These are phyloP conservation scores for Penicillium digitatum DNA, from an alignment of 2,329 filamentous ascomycete species.

Conservation along the genomic window DNA sequence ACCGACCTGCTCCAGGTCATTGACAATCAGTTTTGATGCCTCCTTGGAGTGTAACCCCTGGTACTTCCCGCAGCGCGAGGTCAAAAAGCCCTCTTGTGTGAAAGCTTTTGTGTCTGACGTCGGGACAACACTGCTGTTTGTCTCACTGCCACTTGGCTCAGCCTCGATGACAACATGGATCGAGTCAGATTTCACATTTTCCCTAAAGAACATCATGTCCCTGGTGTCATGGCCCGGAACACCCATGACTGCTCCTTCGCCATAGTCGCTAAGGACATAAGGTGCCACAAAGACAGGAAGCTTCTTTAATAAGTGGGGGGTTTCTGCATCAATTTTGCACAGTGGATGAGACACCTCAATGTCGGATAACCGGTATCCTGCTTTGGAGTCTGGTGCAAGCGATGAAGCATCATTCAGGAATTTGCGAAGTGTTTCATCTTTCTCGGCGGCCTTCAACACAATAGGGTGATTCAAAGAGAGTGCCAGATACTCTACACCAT, in stretches of 20 bases:
- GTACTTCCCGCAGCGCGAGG: constrained; percentile 61
- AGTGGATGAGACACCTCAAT: constrained; percentile 65
- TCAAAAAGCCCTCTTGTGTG: constrained; percentile 64
- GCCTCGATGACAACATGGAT: constrained; percentile 60
- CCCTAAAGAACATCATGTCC: constrained; percentile 75
- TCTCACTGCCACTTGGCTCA: constrained; percentile 32
- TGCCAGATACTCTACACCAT: constrained; percentile 79
- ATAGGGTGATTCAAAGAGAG: constrained; percentile 70
- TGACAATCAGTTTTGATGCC: constrained; percentile 59
- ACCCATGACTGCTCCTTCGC: constrained; percentile 86
- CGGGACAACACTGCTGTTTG: constrained; percentile 19
- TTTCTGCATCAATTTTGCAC: constrained; percentile 51
- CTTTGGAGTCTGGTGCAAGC: constrained; percentile 54
- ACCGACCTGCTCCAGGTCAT: constrained; percentile 46
- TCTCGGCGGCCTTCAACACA: constrained; percentile 58
- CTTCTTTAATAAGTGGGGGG: constrained; percentile 34
- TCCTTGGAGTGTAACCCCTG: constrained; percentile 60
- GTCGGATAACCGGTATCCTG: constrained; percentile 63
- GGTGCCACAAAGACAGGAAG: constrained; percentile 77
- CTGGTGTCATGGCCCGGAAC: constrained; percentile 79
- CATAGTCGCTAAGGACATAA: constrained; percentile 81
- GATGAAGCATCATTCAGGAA: constrained; percentile 60
- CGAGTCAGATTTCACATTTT: constrained; percentile 59
- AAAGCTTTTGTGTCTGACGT: constrained; percentile 53
- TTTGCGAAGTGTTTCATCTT: constrained; percentile 58